Percentiles rank a stretch among this genome's conserved stretches.
These are phyloP conservation scores for Solanum piurae DNA, from an alignment of 257 asterid species.

Conservation along the genomic window DNA sequence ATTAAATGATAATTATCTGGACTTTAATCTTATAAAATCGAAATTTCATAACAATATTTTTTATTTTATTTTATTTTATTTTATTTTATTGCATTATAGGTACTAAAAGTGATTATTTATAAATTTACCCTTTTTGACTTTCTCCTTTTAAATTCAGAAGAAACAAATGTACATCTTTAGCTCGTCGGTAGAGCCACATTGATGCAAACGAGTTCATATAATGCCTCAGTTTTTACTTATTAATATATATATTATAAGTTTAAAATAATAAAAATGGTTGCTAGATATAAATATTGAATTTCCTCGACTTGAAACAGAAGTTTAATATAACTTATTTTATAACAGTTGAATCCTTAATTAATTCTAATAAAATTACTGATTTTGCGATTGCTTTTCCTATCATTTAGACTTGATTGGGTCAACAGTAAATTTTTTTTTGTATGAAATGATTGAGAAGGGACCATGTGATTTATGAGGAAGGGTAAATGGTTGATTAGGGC, in stretches of 20 bases:
- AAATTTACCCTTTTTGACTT: not conserved
- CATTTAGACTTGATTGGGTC: not conserved
- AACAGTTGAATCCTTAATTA: not conserved
- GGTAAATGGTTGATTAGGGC: not conserved
- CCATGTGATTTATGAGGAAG: not conserved
- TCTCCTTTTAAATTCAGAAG: not conserved
- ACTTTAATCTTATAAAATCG: not conserved
- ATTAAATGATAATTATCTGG: not conserved
- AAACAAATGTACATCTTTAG: not conserved
- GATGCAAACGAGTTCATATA: not conserved
- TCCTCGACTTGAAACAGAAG: not conserved
- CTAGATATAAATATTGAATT: not conserved
- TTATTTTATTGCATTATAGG: not conserved
- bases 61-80: no score
- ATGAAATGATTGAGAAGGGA: not conserved
- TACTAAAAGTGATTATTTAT: not conserved
- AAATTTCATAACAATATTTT: not conserved
- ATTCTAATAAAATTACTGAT: fast-evolving
- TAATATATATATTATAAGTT: not conserved
- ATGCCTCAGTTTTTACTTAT: not conserved
- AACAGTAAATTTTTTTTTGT: no score
- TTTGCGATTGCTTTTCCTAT: not conserved
- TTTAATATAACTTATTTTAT: not conserved
- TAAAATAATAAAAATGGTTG: not conserved
- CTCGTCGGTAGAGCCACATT: not conserved